Base-by-base conservation (phyloP, 139 green algal species). In the Coelastrella sp. region DNA sequence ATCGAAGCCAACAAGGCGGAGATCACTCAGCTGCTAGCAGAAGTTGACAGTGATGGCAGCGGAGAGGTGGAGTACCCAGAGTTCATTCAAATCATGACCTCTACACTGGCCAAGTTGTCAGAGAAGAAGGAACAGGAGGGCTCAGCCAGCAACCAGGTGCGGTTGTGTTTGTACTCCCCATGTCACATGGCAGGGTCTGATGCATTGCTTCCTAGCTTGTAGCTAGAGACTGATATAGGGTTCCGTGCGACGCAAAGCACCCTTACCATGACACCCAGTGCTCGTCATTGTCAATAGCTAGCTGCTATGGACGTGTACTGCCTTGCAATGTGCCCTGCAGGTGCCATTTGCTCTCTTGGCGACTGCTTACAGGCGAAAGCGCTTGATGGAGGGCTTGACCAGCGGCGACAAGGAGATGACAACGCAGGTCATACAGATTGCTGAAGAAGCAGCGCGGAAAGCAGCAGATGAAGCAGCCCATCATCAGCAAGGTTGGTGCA, bases 21-120 rank as follows among this genome's bases (percentile, higher is more conserved):
- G 89, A 88, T 96, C 2, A 64, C 11, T 83, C 47, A 91, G 22
- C 88, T 97, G 87, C 89, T 97, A 91, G 89, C 86, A 11, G 93
- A 97, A 82, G 96, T 97, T 78, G 95, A 96, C 76, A 87, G 92
- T 10, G 94, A 97, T 86, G 95, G 92, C 32, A 94, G 86, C 57
- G 93, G 93, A 13, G 92, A 96, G 84, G 88, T 96, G 56, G 94
- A 95, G 66, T 95, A 94, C 32, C 56, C 80, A 0, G 95, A 97
- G 91, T 98, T 98, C 79, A 86, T 96, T 8, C 90, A 96, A 64
- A 96, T 97, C 68, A 97, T 97, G 95, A 97, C 95, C 2, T 86
- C 90, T 5, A 95, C 94, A 54, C 89, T 96, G 71, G 68, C 78
- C 54, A 84, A 85, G 66, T 54, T 88, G 83, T 57, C 86, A 73